A percentile compares a stretch with the other conserved stretches of the same genome.
Evolutionary conservation across 2,329 filamentous ascomycete species (phyloP).

Genomic region (Aspergillus pseudoglaucus): DNA sequence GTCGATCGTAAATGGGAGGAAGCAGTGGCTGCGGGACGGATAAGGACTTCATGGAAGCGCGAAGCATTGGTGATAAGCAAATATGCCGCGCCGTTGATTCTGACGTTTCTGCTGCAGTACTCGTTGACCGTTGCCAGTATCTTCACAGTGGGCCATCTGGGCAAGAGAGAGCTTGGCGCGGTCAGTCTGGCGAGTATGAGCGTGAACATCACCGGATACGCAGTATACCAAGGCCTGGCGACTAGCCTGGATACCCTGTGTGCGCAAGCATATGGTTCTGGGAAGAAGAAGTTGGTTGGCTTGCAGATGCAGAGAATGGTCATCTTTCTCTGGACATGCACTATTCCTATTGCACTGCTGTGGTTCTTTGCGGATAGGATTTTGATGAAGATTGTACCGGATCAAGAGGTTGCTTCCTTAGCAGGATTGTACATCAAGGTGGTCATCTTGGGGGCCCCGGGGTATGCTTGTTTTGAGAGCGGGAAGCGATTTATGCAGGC

Average conservation of each 20-base stretch:
- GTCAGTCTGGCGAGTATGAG: constrained; percentile 70
- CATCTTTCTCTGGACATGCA: constrained; percentile 65
- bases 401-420: constrained; percentile 61
- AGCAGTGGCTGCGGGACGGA: constrained; percentile 70
- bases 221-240: constrained; percentile 71
- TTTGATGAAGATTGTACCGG: constrained; percentile 62
- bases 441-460: constrained; percentile 64
- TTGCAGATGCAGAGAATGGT: constrained; percentile 77
- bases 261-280: constrained; percentile 87
- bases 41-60: constrained; percentile 85
- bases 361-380: constrained; percentile 65
- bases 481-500: constrained; percentile 85
- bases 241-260: constrained; percentile 90
- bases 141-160: constrained; percentile 70
- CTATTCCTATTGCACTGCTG: constrained; percentile 63
- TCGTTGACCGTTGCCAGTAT: constrained; percentile 77
- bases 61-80: constrained; percentile 73
- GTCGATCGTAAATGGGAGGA: constrained; percentile 76
- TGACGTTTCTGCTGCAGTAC: constrained; percentile 74
- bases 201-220: constrained; percentile 70
- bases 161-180: constrained; percentile 62
- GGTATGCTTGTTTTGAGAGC: constrained; percentile 68
- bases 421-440: constrained; percentile 69
- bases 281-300: constrained; percentile 80
- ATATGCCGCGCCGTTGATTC: constrained; percentile 64